Evolutionary conservation across 768 basidiomycete species (phyloP).

Genomic region (Trametes cinnabarina): DNA sequence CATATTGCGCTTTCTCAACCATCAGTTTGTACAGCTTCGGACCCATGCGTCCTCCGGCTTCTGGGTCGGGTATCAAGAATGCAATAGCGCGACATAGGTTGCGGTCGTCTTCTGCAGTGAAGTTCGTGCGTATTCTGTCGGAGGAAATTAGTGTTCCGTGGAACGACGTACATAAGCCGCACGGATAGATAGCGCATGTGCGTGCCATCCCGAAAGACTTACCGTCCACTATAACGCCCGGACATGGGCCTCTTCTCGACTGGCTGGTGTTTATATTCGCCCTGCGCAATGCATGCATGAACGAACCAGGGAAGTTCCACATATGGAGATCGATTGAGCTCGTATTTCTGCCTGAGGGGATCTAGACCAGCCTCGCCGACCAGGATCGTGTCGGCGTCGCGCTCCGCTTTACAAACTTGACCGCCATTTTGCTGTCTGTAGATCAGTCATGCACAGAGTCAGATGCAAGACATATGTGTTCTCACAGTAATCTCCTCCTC

Average conservation of each 20-base stretch:
- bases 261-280: constrained; percentile 18
- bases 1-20: neutral
- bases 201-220: neutral
- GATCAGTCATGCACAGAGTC: neutral
- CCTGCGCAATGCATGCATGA: constrained; percentile 9
- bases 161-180: neutral
- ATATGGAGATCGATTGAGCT: constrained; percentile 1
- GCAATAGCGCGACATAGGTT: constrained; percentile 14
- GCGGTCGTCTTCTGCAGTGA: constrained; percentile 16
- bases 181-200: neutral
- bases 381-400: constrained; percentile 18
- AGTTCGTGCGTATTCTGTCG: constrained; percentile 1
- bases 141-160: no score
- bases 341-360: neutral
- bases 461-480: no score
- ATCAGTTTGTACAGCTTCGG: constrained; percentile 5
- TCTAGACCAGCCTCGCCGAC: constrained; percentile 1
- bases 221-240: neutral
- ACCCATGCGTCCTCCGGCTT: constrained; percentile 9
- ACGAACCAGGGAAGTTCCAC: constrained; percentile 15
- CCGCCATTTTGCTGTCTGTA: constrained; percentile 16
- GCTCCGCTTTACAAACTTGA: neutral
- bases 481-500: neutral
- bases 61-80: neutral
- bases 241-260: constrained; percentile 20